Conservation (phyloP, 202 grass and related monocot genomes). For the Schoenoplectus tabernaemontani region DNA sequence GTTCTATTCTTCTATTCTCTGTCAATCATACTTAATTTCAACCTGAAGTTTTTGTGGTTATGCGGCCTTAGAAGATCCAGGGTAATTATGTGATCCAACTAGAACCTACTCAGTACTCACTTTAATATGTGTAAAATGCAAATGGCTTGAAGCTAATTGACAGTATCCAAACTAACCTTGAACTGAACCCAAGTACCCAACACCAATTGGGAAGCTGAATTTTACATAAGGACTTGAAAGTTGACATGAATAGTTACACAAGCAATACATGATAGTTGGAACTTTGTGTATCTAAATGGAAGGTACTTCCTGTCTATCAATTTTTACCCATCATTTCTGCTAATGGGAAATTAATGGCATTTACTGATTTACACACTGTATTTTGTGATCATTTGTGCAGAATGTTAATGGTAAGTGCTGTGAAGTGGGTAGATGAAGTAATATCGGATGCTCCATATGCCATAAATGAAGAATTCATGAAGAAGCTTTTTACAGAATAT, state of each 20-base stretch:
- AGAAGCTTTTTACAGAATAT: constrained; percentile 38
- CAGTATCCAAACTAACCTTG: not conserved
- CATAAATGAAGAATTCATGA: constrained; percentile 41
- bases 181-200: not conserved
- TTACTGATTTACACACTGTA: not conserved
- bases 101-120: not conserved
- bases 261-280: not conserved
- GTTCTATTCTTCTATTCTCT: constrained; percentile 4
- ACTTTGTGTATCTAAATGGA: not conserved
- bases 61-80: not conserved
- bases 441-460: constrained; percentile 41
- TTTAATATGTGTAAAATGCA: not conserved
- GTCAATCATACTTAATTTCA: not conserved
- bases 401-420: constrained; percentile 39
- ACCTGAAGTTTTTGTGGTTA: not conserved
- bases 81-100: not conserved
- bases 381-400: constrained; percentile 6
- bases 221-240: no score
- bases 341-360: not conserved
- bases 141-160: not conserved
- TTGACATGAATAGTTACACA: not conserved
- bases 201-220: not conserved
- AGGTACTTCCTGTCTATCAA: not conserved
- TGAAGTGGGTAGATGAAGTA: constrained; percentile 46
- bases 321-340: not conserved